Conservation (phyloP, 2,329 filamentous ascomycete species). For the Talaromyces rugulosus region DNA sequence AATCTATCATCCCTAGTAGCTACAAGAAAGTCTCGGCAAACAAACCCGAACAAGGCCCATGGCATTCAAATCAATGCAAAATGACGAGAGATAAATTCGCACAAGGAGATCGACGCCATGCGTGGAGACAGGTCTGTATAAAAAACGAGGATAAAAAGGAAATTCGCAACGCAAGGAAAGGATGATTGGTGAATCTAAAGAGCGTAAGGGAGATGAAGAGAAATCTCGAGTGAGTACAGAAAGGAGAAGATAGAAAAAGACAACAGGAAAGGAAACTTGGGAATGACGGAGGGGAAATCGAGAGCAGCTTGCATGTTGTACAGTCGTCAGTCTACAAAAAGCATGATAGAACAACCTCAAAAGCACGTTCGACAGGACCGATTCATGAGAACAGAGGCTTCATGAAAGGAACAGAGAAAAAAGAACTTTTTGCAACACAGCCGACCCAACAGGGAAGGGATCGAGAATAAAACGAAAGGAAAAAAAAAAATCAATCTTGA, state of each 20-base stretch:
- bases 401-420: conserved; percentile 14
- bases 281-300: conserved; percentile 11
- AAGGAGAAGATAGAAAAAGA: conserved; percentile 6
- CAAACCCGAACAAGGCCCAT: conserved; percentile 9
- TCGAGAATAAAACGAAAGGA: conserved; percentile 14
- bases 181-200: conserved; percentile 1
- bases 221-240: background rate
- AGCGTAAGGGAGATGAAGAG: background rate
- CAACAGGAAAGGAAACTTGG: conserved; percentile 5
- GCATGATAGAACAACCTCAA: conserved; percentile 29
- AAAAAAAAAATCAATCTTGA: conserved; percentile 15
- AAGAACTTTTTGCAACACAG: conserved; percentile 43
- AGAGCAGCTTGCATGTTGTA: conserved; percentile 27
- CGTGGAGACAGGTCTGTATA: conserved; percentile 13
- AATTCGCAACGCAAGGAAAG: conserved; percentile 7
- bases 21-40: conserved; percentile 19
- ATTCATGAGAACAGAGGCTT: conserved; percentile 27
- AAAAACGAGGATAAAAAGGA: conserved; percentile 9
- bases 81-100: conserved; percentile 11
- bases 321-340: conserved; percentile 31
- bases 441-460: conserved; percentile 39
- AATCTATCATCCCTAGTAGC: conserved; percentile 16
- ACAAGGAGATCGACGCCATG: conserved; percentile 12
- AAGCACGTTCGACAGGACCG: conserved; percentile 37
- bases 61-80: conserved; percentile 6